Conservation (phyloP, 305 asterid genomes). For the Solanum hybrid region DNA sequence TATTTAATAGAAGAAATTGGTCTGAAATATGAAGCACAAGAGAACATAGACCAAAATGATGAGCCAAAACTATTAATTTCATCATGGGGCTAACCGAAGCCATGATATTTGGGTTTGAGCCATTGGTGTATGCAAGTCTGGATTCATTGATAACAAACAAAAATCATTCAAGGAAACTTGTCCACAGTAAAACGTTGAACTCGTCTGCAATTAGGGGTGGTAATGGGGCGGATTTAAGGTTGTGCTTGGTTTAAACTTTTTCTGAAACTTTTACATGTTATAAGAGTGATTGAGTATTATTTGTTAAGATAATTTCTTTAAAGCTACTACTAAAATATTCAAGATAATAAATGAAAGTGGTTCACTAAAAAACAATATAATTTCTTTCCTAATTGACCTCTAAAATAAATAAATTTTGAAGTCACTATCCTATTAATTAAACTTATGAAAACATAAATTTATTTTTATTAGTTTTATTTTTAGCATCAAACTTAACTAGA, state of each 20-base stretch:
- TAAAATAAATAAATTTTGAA: no score
- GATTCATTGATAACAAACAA: not conserved
- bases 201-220: not conserved
- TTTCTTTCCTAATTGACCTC: not conserved
- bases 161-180: not conserved
- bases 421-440: not conserved
- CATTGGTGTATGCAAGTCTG: not conserved
- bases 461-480: no score
- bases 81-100: not conserved
- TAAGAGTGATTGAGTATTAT: no score
- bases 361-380: no score
- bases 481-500: not conserved
- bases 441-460: no score
- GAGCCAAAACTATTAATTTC: not conserved
- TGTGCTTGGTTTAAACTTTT: not conserved
- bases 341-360: no score
- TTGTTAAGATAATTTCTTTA: not conserved
- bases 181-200: not conserved
- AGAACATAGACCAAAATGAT: not conserved
- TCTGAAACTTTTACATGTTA: no score
- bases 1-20: not conserved
- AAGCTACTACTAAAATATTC: not conserved
- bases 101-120: not conserved
- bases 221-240: not conserved
- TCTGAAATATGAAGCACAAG: no score